Evolutionary conservation across 768 basidiomycete species (phyloP).

Genomic region (Tylopilus plumbeoviolaceoides): DNA sequence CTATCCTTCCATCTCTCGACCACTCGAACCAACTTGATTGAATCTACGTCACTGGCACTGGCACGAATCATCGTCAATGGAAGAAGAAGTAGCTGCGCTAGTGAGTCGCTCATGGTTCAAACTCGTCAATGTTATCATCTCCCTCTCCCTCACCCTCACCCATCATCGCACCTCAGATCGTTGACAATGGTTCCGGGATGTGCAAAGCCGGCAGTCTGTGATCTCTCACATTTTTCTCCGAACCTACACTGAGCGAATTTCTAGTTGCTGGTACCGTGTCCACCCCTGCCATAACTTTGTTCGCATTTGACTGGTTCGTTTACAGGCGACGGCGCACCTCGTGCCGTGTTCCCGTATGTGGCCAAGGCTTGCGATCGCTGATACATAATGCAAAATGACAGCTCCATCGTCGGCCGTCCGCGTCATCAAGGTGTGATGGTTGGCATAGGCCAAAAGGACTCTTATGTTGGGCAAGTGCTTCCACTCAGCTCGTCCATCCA

Average conservation of each 20-base stretch:
- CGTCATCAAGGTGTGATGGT: conserved; percentile 96
- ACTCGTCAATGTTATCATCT: neutral
- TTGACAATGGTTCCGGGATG: conserved; percentile 97
- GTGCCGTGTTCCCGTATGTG: conserved; percentile 93
- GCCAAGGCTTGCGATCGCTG: conserved; percentile 3
- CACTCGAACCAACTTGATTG: conserved; percentile 10
- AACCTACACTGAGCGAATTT: conserved; percentile 19
- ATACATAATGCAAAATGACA: conserved; percentile 27
- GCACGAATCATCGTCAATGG: conserved; percentile 49
- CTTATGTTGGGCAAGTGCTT: conserved; percentile 76
- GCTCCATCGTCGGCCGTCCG: conserved; percentile 92
- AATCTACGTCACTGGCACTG: conserved; percentile 21
- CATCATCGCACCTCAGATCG: conserved; percentile 47
- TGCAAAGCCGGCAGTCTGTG: conserved; percentile 98
- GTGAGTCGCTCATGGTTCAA: conserved; percentile 24
- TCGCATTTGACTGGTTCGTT: conserved; percentile 12
- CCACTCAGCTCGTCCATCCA: conserved; percentile 5
- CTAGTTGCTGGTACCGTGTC: conserved; percentile 58
- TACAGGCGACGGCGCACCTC: conserved; percentile 81
- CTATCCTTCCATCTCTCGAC: conserved; percentile 14
- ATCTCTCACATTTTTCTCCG: conserved; percentile 74
- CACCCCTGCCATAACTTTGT: neutral
- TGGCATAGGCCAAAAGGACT: conserved; percentile 96
- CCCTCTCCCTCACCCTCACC: neutral
- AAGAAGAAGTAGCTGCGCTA: conserved; percentile 62